phyloP scores from a whole-genome alignment of 2,329 filamentous ascomycete species.

The Ophiostoma novo-ulmi region DNA sequence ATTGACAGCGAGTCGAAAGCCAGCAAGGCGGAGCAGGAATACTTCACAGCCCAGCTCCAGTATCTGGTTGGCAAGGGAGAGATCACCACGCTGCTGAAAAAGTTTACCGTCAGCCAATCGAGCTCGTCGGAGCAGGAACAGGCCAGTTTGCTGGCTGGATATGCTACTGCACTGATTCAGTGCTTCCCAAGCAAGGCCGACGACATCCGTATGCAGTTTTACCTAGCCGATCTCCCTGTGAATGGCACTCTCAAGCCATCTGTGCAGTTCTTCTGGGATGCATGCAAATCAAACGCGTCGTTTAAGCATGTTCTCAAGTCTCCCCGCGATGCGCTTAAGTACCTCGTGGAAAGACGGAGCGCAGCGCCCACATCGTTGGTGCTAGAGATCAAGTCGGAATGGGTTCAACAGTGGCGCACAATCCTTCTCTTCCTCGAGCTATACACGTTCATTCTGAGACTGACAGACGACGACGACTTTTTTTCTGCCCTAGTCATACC shows the following conservation, averaged over 20 bases:
- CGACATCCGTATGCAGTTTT: conserved; percentile 92
- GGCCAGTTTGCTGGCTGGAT: conserved; percentile 73
- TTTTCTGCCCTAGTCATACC: conserved; percentile 46
- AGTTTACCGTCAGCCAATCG: conserved; percentile 35
- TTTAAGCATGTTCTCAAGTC: conserved; percentile 35
- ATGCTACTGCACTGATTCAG: conserved; percentile 76
- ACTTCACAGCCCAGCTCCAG: conserved; percentile 61
- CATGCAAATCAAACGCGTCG: conserved; percentile 43
- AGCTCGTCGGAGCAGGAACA: conserved; percentile 39
- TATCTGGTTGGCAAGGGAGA: conserved; percentile 71
- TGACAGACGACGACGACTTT: conserved; percentile 97
- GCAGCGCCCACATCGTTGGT: conserved; percentile 16
- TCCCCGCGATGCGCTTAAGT: conserved; percentile 31
- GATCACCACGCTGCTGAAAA: conserved; percentile 57
- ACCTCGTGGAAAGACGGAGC: conserved; percentile 29
- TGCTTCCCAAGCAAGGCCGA: conserved; percentile 79
- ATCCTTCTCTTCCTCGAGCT: conserved; percentile 88
- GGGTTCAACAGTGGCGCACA: conserved; percentile 75
- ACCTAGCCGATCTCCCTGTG: conserved; percentile 62
- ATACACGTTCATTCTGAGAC: conserved; percentile 84
- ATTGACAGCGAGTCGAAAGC: neutral
- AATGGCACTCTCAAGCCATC: conserved; percentile 51
- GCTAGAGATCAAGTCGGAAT: conserved; percentile 32
- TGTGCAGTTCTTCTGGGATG: conserved; percentile 80
- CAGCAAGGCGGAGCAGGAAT: conserved; percentile 36